A percentile compares a stretch with the other conserved stretches of the same genome.
Conservation (phyloP, 805 yeast genomes). For the Monosporozyma siamensis region DNA sequence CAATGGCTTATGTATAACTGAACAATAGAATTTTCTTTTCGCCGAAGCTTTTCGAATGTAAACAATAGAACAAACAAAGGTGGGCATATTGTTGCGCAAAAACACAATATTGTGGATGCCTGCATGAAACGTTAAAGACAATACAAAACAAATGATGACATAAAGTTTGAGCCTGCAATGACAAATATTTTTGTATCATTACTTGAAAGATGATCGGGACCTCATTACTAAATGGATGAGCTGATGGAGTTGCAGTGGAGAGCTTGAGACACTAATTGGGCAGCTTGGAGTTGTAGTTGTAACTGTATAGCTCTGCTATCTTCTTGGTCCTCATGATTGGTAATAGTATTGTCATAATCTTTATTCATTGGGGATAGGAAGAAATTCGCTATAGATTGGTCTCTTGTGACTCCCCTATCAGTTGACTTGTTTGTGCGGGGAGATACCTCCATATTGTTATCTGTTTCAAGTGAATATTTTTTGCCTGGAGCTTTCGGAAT, state of each 20-base stretch:
- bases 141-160: too few species aligned
- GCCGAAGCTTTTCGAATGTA: too few species aligned
- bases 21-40: neutral
- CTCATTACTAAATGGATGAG: too few species aligned
- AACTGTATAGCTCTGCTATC: too few species aligned
- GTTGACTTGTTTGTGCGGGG: neutral
- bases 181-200: too few species aligned
- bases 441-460: neutral
- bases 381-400: neutral
- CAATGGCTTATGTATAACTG: neutral
- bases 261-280: neutral
- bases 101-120: neutral
- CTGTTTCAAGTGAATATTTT: too few species aligned
- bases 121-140: too few species aligned
- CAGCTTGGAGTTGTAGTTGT: neutral
- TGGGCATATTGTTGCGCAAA: neutral
- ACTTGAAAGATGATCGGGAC: too few species aligned
- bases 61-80: too few species aligned
- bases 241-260: neutral
- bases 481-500: too few species aligned
- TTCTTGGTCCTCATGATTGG: neutral
- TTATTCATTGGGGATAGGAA: neutral
- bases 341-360: neutral
- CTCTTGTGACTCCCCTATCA: neutral
- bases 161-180: too few species aligned